Evolutionary conservation across 495 filamentous ascomycete species (phyloP).

Genomic region (Penicillium coffeae): DNA sequence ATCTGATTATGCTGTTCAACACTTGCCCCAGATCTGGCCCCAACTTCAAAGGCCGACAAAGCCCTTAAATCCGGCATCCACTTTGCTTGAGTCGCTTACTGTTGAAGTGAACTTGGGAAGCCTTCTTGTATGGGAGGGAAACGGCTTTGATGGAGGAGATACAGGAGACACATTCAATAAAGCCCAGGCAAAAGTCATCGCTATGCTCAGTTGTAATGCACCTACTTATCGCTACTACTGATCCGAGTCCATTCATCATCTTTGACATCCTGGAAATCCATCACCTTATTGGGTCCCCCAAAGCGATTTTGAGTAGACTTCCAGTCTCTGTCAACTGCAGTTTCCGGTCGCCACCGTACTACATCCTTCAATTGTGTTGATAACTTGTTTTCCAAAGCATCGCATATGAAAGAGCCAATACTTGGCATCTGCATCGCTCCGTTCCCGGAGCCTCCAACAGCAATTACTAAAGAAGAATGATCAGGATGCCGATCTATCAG

Average conservation of each 20-base stretch:
- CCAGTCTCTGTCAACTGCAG: constrained; percentile 45
- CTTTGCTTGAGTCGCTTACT: too few species aligned
- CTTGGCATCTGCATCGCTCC: constrained; percentile 49
- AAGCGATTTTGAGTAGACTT: constrained; percentile 44
- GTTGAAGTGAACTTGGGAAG: too few species aligned
- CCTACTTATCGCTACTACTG: too few species aligned
- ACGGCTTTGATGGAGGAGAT: too few species aligned
- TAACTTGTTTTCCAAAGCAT: constrained; percentile 42
- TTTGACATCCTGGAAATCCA: constrained; percentile 45
- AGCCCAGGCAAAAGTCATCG: too few species aligned
- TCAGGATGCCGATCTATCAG: constrained; percentile 44
- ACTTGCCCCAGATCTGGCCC: too few species aligned
- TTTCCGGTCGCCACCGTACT: constrained; percentile 51
- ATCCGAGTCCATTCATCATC: constrained; percentile 35
- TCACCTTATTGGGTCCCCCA: constrained; percentile 40
- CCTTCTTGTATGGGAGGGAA: too few species aligned
- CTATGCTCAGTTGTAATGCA: too few species aligned
- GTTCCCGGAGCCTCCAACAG: constrained; percentile 49
- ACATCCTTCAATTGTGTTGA: constrained; percentile 34
- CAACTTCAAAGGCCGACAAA: too few species aligned
- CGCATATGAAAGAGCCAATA: constrained; percentile 45
- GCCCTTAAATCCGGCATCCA: too few species aligned
- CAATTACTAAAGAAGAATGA: constrained; percentile 39
- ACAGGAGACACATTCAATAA: too few species aligned
- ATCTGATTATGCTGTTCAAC: too few species aligned